These are phyloP conservation scores for Protomyces arabidopsidicola DNA, from an alignment of 1,139 yeast genomes.

Conservation along the genomic window DNA sequence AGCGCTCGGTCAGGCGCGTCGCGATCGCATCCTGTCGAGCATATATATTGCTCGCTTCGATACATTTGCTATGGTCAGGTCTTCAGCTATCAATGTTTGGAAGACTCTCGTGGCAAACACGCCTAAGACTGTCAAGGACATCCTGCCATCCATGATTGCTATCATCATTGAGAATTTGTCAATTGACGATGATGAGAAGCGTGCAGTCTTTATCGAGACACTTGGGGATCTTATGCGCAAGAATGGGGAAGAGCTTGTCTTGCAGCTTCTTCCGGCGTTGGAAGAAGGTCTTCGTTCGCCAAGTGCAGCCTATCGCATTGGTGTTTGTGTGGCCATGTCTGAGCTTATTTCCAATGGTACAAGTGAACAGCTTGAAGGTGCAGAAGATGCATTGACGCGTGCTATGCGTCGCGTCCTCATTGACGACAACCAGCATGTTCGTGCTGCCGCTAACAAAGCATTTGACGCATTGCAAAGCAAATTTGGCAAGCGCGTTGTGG, in stretches of 20 bases:
- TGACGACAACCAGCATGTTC: conserved; percentile 65
- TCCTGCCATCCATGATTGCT: conserved; percentile 74
- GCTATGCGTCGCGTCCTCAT: conserved; percentile 76
- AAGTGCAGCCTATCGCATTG: conserved; percentile 83
- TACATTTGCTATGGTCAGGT: conserved; percentile 78
- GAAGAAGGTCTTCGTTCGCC: conserved; percentile 58
- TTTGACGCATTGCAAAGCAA: conserved; percentile 80
- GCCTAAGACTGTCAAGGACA: conserved; percentile 92
- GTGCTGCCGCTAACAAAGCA: conserved; percentile 87
- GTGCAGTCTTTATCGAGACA: conserved; percentile 87
- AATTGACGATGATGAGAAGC: conserved; percentile 67
- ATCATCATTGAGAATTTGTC: conserved; percentile 80
- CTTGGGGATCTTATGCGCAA: conserved; percentile 93
- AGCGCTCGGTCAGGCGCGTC: conserved; percentile 78
- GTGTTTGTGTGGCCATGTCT: conserved; percentile 88
- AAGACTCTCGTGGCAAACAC: conserved; percentile 93
- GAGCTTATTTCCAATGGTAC: conserved; percentile 78
- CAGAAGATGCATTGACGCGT: conserved; percentile 63
- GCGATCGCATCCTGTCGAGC: conserved; percentile 77
- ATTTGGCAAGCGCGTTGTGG: conserved; percentile 73
- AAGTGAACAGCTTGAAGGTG: conserved; percentile 56
- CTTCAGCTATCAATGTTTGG: conserved; percentile 95
- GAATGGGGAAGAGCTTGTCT: conserved; percentile 83
- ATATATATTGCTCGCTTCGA: conserved; percentile 92
- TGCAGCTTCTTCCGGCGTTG: conserved; percentile 79